phyloP scores from a whole-genome alignment of 768 basidiomycete species.

The Mrakia hoshinonis region DNA sequence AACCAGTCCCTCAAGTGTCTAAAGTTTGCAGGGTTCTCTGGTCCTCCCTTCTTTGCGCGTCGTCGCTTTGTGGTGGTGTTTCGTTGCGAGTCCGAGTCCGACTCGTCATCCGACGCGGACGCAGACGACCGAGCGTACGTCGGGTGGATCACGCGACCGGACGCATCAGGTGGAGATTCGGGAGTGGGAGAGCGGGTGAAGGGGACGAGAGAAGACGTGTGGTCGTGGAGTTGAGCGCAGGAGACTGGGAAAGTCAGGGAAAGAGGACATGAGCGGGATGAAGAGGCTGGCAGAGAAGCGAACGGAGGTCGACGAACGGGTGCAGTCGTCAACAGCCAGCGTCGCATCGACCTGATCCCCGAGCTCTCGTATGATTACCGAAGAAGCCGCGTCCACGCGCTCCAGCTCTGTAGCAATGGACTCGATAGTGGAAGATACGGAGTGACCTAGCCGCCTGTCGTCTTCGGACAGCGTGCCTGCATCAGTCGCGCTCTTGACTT shows the following conservation, averaged over 20 bases:
- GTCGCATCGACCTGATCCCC: background rate
- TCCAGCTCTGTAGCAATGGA: background rate
- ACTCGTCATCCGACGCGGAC: constrained; percentile 1
- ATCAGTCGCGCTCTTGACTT: background rate
- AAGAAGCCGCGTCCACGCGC: background rate
- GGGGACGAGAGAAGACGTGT: background rate
- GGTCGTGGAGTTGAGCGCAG: background rate
- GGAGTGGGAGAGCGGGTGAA: background rate
- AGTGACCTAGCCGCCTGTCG: background rate
- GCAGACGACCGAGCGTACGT: background rate
- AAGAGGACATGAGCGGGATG: background rate
- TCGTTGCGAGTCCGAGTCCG: background rate
- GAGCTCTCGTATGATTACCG: background rate
- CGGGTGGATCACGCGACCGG: background rate
- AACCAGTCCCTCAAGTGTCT: constrained; percentile 24
- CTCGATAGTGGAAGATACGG: background rate
- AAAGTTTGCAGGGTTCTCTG: constrained; percentile 9
- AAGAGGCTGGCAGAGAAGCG: background rate
- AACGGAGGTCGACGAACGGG: background rate
- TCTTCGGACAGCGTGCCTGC: background rate
- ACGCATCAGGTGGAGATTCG: background rate
- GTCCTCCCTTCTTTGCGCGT: background rate
- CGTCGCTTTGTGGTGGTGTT: background rate
- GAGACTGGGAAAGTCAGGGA: background rate
- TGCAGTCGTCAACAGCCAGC: background rate